Evolutionary conservation across 305 asterid species (phyloP), one percentile per base, ranked within the genome.

Genomic region (Solanum hybrid): DNA sequence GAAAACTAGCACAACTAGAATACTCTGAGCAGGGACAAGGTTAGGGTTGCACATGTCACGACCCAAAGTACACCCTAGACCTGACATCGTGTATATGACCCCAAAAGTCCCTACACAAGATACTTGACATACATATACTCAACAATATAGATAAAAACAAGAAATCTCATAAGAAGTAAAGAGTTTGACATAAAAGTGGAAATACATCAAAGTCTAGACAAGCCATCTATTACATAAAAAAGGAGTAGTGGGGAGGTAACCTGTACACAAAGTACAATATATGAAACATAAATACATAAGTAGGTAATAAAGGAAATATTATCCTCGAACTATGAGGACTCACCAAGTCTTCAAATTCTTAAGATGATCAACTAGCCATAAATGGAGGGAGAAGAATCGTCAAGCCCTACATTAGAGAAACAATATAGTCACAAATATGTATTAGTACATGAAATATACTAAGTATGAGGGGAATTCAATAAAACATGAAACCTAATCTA

Each of bases 11-110:
- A 92, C 92, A 12, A 92, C 94, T 11, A 93, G 92, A 60, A 93
- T 93, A 90, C 95, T 94, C 10, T 94, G 93, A 51, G 94, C 94
- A 77, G 91, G 94, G 24, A 93, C 92, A 56, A 92, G 88, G 86
- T 92, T 94, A 3, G 95, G 93, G 89, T 92, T 93, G 34, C 95
- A 15, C 66, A 17, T 51, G n/a, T 51, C n/a, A 51, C n/a, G 10
- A 51, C n/a, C 66, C 66, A 51, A 51, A 51, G 66, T 17, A 51
- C 66, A 51, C 66, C 66, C 66, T 51, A 51, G n/a, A 51, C 66
- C n/a, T 51, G n/a, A 17, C 66, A 51, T 51, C 66, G n/a, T 17
- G n/a, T 51, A 51, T 51, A 51, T 51, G 66, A 51, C n/a, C 66
- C 66, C 66, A 15, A 51, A 51, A 51, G n/a, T 51, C 66, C 66